Evolutionary conservation across 2,329 filamentous ascomycete genomes (phyloP).

Genomic region (Fusarium duplospermum): DNA sequence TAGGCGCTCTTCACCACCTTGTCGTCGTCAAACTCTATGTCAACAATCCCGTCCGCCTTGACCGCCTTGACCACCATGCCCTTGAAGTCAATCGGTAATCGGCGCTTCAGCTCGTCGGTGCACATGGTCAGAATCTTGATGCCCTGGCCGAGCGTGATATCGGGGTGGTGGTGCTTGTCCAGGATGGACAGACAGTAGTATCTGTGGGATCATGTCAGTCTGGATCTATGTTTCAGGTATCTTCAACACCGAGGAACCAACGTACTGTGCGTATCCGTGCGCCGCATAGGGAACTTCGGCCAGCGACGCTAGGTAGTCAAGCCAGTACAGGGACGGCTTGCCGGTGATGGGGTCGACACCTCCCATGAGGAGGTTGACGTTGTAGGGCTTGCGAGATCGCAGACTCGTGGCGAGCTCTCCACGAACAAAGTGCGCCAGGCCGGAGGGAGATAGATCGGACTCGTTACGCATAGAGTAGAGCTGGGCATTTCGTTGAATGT

Average conservation of each 20-base stretch:
- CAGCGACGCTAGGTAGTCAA: constrained; percentile 93
- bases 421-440: constrained; percentile 92
- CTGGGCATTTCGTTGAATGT: constrained; percentile 97
- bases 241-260: constrained; percentile 11
- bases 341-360: constrained; percentile 92
- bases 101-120: constrained; percentile 95
- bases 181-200: constrained; percentile 99
- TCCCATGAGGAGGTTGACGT: constrained; percentile 94
- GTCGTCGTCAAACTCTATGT: constrained; percentile 87
- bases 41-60: constrained; percentile 90
- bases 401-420: constrained; percentile 91
- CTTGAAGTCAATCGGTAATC: constrained; percentile 99
- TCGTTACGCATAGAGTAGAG: constrained; percentile 99
- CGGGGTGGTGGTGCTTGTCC: constrained; percentile 97
- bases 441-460: constrained; percentile 88
- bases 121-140: constrained; percentile 95
- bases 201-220: constrained; percentile 56
- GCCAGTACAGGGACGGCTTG: constrained; percentile 94
- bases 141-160: constrained; percentile 89
- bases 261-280: constrained; percentile 96
- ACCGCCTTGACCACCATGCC: constrained; percentile 94
- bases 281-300: constrained; percentile 94
- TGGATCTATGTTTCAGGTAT: not conserved
- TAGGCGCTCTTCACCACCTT: constrained; percentile 73
- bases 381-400: constrained; percentile 93